phyloP scores from a whole-genome alignment of 1,284 basidiomycete genomes.

The Cutaneotrichosporon cutaneum region DNA sequence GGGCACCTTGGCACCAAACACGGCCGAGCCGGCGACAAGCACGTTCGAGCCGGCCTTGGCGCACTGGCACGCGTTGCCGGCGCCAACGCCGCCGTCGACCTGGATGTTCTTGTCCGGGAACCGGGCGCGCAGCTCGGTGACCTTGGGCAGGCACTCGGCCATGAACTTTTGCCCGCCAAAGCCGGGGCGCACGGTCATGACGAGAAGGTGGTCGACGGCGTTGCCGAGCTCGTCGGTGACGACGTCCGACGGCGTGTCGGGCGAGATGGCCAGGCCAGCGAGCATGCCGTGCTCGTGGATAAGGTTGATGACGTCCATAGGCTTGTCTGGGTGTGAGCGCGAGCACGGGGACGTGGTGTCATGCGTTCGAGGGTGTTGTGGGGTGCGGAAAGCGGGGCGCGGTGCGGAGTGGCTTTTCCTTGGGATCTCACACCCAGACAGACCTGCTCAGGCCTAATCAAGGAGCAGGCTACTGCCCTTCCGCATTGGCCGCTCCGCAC shows the following conservation, averaged over 20 bases:
- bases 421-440: too few species aligned
- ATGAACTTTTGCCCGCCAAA: conserved; percentile 96
- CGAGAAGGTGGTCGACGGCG: conserved; percentile 86
- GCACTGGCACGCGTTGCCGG: conserved; percentile 83
- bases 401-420: background rate
- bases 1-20: conserved; percentile 80
- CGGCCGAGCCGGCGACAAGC: conserved; percentile 95
- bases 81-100: conserved; percentile 95
- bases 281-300: conserved; percentile 73
- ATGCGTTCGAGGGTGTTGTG: background rate
- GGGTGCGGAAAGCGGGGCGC: background rate
- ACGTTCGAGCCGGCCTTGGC: conserved; percentile 95
- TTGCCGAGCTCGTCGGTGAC: conserved; percentile 79
- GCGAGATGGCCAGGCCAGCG: conserved; percentile 91
- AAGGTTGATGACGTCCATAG: conserved; percentile 69
- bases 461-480: too few species aligned
- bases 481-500: too few species aligned
- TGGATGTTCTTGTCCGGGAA: conserved; percentile 89
- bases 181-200: conserved; percentile 96
- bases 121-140: conserved; percentile 82
- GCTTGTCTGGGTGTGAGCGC: conserved; percentile 6
- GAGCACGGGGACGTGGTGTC: too few species aligned
- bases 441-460: too few species aligned
- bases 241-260: conserved; percentile 78
- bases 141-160: conserved; percentile 74